phyloP scores from a whole-genome alignment of 2,329 filamentous ascomycete species.

The Colletotrichum godetiae region DNA sequence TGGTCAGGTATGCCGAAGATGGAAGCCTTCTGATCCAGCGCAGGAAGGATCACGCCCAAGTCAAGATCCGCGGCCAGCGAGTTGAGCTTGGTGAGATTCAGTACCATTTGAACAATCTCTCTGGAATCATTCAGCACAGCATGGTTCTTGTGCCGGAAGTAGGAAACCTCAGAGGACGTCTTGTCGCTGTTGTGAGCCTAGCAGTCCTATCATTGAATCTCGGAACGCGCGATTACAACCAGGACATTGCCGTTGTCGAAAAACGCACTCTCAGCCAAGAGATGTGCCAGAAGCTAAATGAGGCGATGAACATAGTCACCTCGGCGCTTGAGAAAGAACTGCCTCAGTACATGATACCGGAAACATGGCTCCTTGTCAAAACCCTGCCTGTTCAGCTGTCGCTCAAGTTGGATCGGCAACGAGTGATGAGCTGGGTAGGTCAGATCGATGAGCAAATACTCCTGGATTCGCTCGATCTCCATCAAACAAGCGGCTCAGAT shows the following conservation, averaged over 20 bases:
- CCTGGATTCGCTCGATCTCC: not conserved
- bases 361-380: conserved; percentile 33
- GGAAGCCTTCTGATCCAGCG: conserved; percentile 30
- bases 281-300: not conserved
- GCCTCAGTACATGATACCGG: conserved; percentile 40
- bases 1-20: conserved; percentile 27
- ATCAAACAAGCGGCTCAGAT: not conserved
- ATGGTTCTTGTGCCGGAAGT: not conserved
- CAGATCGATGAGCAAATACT: not conserved
- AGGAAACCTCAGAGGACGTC: not conserved
- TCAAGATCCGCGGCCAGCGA: conserved; percentile 37
- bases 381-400: conserved; percentile 35
- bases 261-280: not conserved
- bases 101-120: conserved; percentile 7
- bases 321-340: conserved; percentile 9
- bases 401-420: conserved; percentile 38
- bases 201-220: not conserved
- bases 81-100: conserved; percentile 30
- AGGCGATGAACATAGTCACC: not conserved
- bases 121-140: not conserved
- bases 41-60: conserved; percentile 37
- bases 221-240: not conserved
- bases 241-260: not conserved
- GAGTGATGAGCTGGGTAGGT: conserved; percentile 3
- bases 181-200: conserved; percentile 19